Percentiles rank a stretch among this genome's conserved stretches.
Evolutionary conservation across 768 basidiomycete species (phyloP).

Genomic region (Hericium rajendrae): DNA sequence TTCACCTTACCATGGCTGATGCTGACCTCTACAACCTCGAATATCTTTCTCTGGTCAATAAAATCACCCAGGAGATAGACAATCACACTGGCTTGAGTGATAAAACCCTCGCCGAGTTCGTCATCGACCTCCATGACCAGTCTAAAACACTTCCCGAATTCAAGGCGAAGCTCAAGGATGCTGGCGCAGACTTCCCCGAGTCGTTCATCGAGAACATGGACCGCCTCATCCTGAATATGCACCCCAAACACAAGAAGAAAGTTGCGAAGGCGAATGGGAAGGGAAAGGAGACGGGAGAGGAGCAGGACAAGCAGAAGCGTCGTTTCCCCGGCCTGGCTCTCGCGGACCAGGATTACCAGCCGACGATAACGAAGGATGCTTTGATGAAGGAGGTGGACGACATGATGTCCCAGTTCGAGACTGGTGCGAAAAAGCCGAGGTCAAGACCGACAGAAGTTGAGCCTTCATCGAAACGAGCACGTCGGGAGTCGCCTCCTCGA

Average conservation of each 20-base stretch:
- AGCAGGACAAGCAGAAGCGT: slow-evolving; percentile 70
- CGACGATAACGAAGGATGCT: slow-evolving; percentile 61
- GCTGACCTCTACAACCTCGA: slow-evolving; percentile 88
- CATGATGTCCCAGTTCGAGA: slow-evolving; percentile 68
- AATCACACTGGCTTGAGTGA: slow-evolving; percentile 82
- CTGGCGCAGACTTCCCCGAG: slow-evolving; percentile 79
- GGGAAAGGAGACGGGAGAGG: slow-evolving; percentile 29
- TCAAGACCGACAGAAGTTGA: slow-evolving; percentile 26
- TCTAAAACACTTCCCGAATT: slow-evolving; percentile 73
- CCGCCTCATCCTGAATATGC: slow-evolving; percentile 87
- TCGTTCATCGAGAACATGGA: slow-evolving; percentile 90
- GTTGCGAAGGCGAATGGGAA: slow-evolving; percentile 30
- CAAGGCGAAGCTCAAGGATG: slow-evolving; percentile 66
- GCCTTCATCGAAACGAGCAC: slow-evolving; percentile 49
- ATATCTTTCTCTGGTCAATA: slow-evolving; percentile 80
- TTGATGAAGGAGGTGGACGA: slow-evolving; percentile 86
- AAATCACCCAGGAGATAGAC: slow-evolving; percentile 87
- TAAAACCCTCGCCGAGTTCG: slow-evolving; percentile 91
- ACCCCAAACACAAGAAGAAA: slow-evolving; percentile 84
- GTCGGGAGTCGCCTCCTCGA: slow-evolving; percentile 36
- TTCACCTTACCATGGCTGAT: slow-evolving; percentile 41
- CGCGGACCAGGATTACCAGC: slow-evolving; percentile 60
- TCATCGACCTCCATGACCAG: slow-evolving; percentile 81
- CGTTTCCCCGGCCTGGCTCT: slow-evolving; percentile 87
- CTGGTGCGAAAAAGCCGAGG: slow-evolving; percentile 53